Base-by-base conservation (phyloP, 1,139 yeast species). In the Suzukiozyma palmioleophila region DNA sequence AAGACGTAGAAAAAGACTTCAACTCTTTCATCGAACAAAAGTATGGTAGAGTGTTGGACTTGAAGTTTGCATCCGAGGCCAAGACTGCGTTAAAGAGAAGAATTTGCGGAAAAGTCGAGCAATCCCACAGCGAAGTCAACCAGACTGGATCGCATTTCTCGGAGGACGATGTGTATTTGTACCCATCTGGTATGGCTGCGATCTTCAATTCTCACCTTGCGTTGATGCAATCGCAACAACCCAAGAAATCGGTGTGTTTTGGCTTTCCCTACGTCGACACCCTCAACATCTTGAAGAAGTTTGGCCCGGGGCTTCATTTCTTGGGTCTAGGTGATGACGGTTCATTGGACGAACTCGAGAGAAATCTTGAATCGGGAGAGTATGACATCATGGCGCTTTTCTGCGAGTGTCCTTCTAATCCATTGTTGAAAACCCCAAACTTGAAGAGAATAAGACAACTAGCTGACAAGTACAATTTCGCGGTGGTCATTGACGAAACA, bases 241-340 rank as follows among this genome's bases (percentile, higher is more conserved):
- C 69, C 31, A 70, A 75, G 48, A 86, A 87, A 58, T 81, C 95
- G 0, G 95, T 89, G 1, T 85, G 95, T 62, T 89, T 85, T 62
- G 97, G 98, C 0, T 89, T 90, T 61, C 96, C 97, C 5, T 92
- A 90, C 58, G 94, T 87, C 24, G 98, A 92, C 57, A 90, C 97
- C 0, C 69, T 88, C 43, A 88, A 87, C 52, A 83, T 92, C 44
- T 70, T 92, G 51, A 74, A 76, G 53, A 90, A 89, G 57, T 92
- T 90, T 73, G 97, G 97, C 13, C 89, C 95, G 6, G 87, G 88
- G 30, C 84, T 81, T 30, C 80, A 82, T 50, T 90, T 89, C 59
- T 79, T 81, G 47, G 97, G 97, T 1, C 66, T 77, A 46, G 97
- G 96, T 8, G 95, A 87, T 52, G 85, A 80, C 45, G 70, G 66